Evolutionary conservation across 2,329 filamentous ascomycete genomes (phyloP), one percentile per base, ranked within the genome.

Genomic region (Escovopsis sp.): DNA sequence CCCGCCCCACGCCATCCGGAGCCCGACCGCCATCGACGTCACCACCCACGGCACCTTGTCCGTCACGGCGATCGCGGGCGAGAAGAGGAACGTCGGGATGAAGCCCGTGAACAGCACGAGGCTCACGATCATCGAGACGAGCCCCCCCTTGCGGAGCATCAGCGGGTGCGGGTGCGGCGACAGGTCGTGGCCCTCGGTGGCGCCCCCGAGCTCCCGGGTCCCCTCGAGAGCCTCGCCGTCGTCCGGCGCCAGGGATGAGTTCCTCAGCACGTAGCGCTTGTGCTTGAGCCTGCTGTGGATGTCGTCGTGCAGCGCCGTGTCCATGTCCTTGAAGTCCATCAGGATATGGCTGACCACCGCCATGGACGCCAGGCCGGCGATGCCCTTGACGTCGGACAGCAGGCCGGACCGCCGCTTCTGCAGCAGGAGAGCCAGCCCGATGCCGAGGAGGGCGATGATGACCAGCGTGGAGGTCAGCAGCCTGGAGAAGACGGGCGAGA

Each of bases 331-430:
- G 48, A 85, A 84, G 48, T 85, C 79, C 55, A 74, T 75, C 42
- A 84, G 58, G 49, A 84, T 80, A 44, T 84, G 79, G 42, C 70
- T 75, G 41, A 72, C 71, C 3, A 80, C 79, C 9, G 79, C 79
- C 78, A 85, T 83, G 37, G 78, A 73, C 5, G 79, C 79, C 27
- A 84, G 64, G 2, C 79, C 79, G 2, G 79, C 77, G 35, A 85
- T 81, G 5, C 79, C 79, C 44, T 73, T 75, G 6, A 81, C 78
- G 48, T 84, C 76, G 5, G 71, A 70, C 3, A 74, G 54, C 13
- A 85, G 60, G 1, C 79, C 79, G 4, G 76, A 79, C 27, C 70
- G 72, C 16, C 79, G 63, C 13, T 63, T 63, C 37, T 70, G 68
- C 30, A 83, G 66, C 40, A 75, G 65, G 43, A 66, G 72, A 30